phyloP scores from a whole-genome alignment of 768 basidiomycete species.

The Mycena maculata region DNA sequence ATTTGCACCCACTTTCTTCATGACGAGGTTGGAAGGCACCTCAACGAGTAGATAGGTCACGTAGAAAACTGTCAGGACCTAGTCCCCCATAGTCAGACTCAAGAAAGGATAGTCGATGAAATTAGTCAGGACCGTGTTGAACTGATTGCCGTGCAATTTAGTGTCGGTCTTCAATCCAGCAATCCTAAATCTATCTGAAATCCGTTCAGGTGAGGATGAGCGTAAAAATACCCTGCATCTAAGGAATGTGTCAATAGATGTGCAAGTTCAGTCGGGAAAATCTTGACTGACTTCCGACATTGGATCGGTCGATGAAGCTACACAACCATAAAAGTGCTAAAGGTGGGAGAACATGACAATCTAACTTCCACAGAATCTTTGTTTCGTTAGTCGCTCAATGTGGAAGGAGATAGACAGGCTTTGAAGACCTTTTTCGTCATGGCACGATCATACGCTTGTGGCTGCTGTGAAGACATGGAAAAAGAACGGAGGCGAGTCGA shows the following conservation, averaged over 20 bases:
- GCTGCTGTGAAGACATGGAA: constrained; percentile 13
- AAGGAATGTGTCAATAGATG: too few species aligned
- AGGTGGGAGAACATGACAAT: constrained; percentile 65
- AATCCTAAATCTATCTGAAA: constrained; percentile 61
- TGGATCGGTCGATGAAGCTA: constrained; percentile 71
- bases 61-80: too few species aligned
- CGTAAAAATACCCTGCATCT: neutral
- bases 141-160: constrained; percentile 67
- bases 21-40: constrained; percentile 61
- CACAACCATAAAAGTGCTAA: constrained; percentile 39
- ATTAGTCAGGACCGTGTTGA: constrained; percentile 68
- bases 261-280: too few species aligned
- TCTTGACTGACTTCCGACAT: too few species aligned
- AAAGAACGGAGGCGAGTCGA: constrained; percentile 18
- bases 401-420: neutral
- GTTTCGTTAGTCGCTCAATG: neutral
- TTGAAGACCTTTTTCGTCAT: constrained; percentile 21
- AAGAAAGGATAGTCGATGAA: too few species aligned
- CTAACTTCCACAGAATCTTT: constrained; percentile 67
- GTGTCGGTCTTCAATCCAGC: constrained; percentile 68
- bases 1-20: constrained; percentile 59
- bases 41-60: constrained; percentile 67
- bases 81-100: too few species aligned
- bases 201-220: neutral
- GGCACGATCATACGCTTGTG: constrained; percentile 17